phyloP scores from a whole-genome alignment of 306 rosid genomes.

The Sicyos edulis region DNA sequence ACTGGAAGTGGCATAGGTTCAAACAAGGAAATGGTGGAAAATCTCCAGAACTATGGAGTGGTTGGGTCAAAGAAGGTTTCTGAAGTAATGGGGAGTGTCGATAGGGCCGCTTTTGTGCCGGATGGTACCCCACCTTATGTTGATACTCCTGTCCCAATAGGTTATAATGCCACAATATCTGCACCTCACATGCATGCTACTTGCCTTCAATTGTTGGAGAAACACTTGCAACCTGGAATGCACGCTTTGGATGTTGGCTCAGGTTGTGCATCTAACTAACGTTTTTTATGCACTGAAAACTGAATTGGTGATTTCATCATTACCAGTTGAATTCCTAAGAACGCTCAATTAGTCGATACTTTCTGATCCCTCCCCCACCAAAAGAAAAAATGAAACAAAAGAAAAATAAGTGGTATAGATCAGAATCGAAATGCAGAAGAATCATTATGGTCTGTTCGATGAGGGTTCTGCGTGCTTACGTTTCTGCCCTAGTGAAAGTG shows the following conservation, averaged over 20 bases:
- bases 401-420: not conserved
- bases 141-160: slow-evolving; percentile 77
- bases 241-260: slow-evolving; percentile 88
- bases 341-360: not conserved
- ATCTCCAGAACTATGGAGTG: slow-evolving; percentile 59
- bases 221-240: slow-evolving; percentile 85
- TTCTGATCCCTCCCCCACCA: not conserved
- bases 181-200: slow-evolving; percentile 98
- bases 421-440: not conserved
- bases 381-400: not conserved
- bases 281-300: not conserved
- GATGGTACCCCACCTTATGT: slow-evolving; percentile 55
- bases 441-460: not conserved
- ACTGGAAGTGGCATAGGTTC: slow-evolving; percentile 42
- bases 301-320: not conserved
- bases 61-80: slow-evolving; percentile 52
- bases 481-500: not conserved
- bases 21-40: slow-evolving; percentile 83
- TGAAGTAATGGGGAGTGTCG: slow-evolving; percentile 67
- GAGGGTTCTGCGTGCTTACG: not conserved
- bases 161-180: slow-evolving; percentile 90
- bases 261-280: slow-evolving; percentile 36
- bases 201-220: slow-evolving; percentile 84
- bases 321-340: not conserved
- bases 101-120: slow-evolving; percentile 78